phyloP scores from a whole-genome alignment of 257 asterid genomes.

The Gentiana straminea region DNA sequence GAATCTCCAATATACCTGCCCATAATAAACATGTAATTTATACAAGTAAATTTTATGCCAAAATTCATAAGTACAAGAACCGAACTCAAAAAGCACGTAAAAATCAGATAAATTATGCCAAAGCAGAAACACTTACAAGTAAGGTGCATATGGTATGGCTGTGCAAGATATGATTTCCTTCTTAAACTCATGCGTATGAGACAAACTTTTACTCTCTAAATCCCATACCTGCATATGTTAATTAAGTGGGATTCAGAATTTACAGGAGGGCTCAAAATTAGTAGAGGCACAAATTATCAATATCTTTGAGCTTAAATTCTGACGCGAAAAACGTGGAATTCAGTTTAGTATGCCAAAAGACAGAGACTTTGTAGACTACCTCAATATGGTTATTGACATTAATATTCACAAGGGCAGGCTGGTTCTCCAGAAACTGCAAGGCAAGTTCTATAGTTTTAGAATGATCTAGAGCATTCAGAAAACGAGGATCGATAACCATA shows the following conservation, averaged over 20 bases:
- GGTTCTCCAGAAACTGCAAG: conserved; percentile 72
- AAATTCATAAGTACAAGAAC: too few relatives aligned
- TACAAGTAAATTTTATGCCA: too few relatives aligned
- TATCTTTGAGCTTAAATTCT: neutral
- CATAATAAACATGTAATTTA: conserved; percentile 4
- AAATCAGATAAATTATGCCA: neutral
- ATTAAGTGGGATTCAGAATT: neutral
- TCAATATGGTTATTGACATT: conserved; percentile 68
- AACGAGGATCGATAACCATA: too few relatives aligned
- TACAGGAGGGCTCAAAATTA: neutral
- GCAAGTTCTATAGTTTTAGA: conserved; percentile 11
- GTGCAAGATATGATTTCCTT: conserved; percentile 56
- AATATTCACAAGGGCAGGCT: conserved; percentile 52
- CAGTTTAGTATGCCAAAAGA: too few relatives aligned
- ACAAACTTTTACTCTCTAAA: conserved; percentile 44
- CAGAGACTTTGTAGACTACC: conserved; percentile 25
- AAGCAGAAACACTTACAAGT: conserved; percentile 39
- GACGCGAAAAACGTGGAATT: too few relatives aligned
- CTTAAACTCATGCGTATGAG: conserved; percentile 41
- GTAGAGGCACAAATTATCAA: neutral
- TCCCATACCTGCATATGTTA: conserved; percentile 70
- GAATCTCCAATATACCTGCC: conserved; percentile 78
- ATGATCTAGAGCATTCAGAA: neutral
- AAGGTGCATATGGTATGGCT: conserved; percentile 48
- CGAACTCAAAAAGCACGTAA: neutral